A percentile compares a stretch with the other conserved stretches of the same genome.
Conservation (phyloP, 225 moss, liverwort and hornwort genomes). For the Rhytidiadelphus loreus region DNA sequence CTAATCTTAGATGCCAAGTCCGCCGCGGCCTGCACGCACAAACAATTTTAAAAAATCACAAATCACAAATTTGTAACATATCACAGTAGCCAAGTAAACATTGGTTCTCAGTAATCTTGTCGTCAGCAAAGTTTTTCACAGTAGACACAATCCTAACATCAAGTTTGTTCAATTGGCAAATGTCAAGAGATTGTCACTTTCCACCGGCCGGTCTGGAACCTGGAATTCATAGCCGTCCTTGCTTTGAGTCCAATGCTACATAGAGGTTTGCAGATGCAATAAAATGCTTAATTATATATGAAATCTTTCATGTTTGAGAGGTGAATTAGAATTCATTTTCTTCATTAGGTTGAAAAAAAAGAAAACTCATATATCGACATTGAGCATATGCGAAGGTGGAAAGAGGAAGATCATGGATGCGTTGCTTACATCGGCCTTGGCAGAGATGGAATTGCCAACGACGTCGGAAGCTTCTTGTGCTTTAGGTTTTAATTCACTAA, state of each 20-base stretch:
- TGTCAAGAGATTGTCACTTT: background rate
- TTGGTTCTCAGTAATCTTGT: background rate
- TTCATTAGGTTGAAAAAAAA: background rate
- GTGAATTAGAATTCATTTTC: background rate
- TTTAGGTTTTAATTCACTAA: conserved; percentile 32
- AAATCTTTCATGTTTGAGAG: background rate
- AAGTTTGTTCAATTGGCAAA: background rate
- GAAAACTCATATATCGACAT: background rate
- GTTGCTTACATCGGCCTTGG: conserved; percentile 36
- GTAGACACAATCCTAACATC: background rate
- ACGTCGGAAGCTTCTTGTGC: conserved; percentile 12
- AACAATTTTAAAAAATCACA: background rate
- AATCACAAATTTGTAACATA: background rate
- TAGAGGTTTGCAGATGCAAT: background rate
- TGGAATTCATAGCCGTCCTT: background rate
- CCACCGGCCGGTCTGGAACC: background rate
- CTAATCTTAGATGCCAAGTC: conserved; percentile 23
- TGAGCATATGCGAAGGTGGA: background rate
- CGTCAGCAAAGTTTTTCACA: background rate
- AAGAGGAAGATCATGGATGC: background rate
- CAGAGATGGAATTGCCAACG: conserved; percentile 10
- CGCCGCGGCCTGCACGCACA: conserved; percentile 27
- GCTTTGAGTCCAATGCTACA: background rate
- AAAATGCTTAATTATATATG: background rate
- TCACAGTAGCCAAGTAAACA: background rate